Conservation (phyloP, 108 stramenopile genomes). For the Nitzschia sp. region DNA sequence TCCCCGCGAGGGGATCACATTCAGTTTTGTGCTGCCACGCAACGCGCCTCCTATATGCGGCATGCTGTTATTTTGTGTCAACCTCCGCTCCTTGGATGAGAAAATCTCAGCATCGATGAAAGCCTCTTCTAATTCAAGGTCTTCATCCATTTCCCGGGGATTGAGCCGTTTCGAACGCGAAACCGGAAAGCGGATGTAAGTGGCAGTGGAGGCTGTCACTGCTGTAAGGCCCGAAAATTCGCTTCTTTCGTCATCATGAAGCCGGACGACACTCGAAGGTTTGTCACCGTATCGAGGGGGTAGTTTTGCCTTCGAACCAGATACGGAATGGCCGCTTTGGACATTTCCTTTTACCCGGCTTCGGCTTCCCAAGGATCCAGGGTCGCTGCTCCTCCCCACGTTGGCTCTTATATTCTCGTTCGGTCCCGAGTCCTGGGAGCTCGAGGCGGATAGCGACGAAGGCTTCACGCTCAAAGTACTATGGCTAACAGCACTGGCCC, state of each 20-base stretch:
- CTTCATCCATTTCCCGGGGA: conserved; percentile 41
- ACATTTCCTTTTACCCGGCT: neutral
- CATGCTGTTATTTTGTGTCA: neutral
- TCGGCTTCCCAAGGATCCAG: neutral
- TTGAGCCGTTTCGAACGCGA: conserved; percentile 17
- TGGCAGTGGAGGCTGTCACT: neutral
- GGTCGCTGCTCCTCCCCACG: neutral
- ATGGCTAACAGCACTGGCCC: conserved; percentile 20
- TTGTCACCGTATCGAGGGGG: neutral
- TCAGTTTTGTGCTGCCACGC: neutral
- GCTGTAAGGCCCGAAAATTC: conserved; percentile 17
- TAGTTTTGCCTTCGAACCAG: neutral
- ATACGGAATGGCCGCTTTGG: neutral
- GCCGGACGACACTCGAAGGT: conserved; percentile 10
- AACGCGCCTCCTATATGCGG: neutral
- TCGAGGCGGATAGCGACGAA: neutral
- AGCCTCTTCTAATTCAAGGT: conserved; percentile 55
- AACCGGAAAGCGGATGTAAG: conserved; percentile 7
- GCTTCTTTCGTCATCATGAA: conserved; percentile 14
- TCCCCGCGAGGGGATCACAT: neutral
- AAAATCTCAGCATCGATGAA: conserved; percentile 58
- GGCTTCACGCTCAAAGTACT: neutral
- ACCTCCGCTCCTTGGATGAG: conserved; percentile 15
- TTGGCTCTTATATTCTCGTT: neutral
- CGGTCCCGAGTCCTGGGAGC: neutral